Percentiles rank a stretch among this genome's conserved stretches.
Evolutionary conservation across 768 basidiomycete genomes (phyloP).

Genomic region (Lactifluus rugatus): DNA sequence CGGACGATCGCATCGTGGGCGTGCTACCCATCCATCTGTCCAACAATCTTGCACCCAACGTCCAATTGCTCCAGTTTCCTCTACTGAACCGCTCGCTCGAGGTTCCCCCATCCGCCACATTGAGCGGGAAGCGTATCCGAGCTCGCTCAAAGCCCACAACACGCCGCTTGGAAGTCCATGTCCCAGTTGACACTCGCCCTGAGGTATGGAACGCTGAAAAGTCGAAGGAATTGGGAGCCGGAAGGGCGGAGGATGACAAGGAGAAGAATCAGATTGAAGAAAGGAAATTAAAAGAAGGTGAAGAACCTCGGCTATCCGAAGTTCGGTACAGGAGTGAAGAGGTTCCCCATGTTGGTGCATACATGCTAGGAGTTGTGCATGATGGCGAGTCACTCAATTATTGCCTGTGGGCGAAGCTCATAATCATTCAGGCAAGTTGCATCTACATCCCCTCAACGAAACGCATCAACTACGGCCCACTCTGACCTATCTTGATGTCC

Average conservation of each 20-base stretch:
- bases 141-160: constrained; percentile 61
- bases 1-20: constrained; percentile 53
- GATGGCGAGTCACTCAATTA: constrained; percentile 41
- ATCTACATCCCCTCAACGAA: constrained; percentile 70
- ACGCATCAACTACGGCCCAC: constrained; percentile 78
- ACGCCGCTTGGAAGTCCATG: constrained; percentile 62
- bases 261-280: constrained; percentile 60
- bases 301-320: constrained; percentile 49
- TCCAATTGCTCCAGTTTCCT: constrained; percentile 79
- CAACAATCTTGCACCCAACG: constrained; percentile 45
- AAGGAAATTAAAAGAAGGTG: constrained; percentile 24
- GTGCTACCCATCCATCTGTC: constrained; percentile 67
- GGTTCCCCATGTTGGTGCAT: constrained; percentile 50
- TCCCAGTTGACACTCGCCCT: constrained; percentile 70
- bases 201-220: constrained; percentile 77
- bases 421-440: constrained; percentile 45
- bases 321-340: constrained; percentile 65
- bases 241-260: constrained; percentile 62
- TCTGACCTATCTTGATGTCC: constrained; percentile 67
- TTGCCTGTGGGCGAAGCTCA: not conserved
- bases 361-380: constrained; percentile 70
- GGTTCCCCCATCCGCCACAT: constrained; percentile 61
- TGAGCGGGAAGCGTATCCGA: constrained; percentile 66
- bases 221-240: constrained; percentile 54
- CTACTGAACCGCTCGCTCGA: constrained; percentile 64